Evolutionary conservation across 768 basidiomycete species (phyloP).

Genomic region (Russula sp.): DNA sequence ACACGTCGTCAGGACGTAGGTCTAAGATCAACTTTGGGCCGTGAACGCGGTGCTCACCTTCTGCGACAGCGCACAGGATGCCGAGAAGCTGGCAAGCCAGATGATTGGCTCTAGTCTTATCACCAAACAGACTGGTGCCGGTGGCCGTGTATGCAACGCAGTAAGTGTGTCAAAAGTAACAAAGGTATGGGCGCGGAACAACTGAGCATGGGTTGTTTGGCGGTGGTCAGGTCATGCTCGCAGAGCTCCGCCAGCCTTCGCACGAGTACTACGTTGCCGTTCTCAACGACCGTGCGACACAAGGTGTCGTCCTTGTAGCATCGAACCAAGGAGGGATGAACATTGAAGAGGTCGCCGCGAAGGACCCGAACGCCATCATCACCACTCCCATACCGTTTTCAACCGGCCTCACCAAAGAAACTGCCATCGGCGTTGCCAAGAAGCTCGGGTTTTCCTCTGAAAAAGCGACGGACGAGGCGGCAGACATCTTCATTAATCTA

Average conservation of each 20-base stretch:
- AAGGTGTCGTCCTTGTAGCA: conserved; percentile 89
- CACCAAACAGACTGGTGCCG: conserved; percentile 97
- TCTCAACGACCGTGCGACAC: conserved; percentile 87
- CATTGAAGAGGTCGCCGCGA: conserved; percentile 98
- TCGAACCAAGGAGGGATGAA: conserved; percentile 99
- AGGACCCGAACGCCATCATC: conserved; percentile 92
- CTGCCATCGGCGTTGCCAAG: conserved; percentile 76
- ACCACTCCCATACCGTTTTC: conserved; percentile 88
- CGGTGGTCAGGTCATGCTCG: conserved; percentile 83
- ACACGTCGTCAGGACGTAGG: conserved; percentile 84
- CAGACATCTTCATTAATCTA: conserved; percentile 88
- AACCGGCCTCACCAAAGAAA: conserved; percentile 68
- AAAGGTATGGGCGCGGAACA: background rate
- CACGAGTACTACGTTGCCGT: conserved; percentile 99
- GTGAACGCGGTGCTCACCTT: conserved; percentile 12
- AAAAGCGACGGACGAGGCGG: conserved; percentile 75
- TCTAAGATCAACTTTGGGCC: conserved; percentile 1
- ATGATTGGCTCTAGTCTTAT: conserved; percentile 96
- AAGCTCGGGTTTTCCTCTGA: conserved; percentile 85
- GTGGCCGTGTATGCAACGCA: conserved; percentile 91
- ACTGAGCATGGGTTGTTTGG: conserved; percentile 7
- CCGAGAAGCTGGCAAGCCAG: conserved; percentile 78
- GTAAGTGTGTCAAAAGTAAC: conserved; percentile 49
- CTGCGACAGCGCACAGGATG: conserved; percentile 70
- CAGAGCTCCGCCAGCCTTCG: conserved; percentile 86